A percentile compares a stretch with the other conserved stretches of the same genome.
phyloP scores from a whole-genome alignment of 192 early-diverging fungal genomes.

The Coemansia sp. region DNA sequence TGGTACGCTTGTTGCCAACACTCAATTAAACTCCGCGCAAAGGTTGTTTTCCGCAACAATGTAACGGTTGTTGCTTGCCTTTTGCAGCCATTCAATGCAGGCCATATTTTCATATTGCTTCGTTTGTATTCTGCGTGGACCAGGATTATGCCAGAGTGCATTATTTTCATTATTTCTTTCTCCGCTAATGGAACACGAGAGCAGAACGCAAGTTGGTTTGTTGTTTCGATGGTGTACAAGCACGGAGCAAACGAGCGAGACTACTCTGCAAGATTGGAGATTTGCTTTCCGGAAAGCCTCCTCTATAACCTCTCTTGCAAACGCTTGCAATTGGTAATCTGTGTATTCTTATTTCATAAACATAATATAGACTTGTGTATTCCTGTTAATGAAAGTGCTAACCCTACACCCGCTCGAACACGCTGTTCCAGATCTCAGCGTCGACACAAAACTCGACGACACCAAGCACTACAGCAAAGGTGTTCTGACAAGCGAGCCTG shows the following conservation, averaged over 20 bases:
- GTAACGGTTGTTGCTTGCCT: neutral
- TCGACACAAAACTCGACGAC: slow-evolving; percentile 9
- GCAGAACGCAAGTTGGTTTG: neutral
- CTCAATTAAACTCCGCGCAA: neutral
- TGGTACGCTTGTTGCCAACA: neutral
- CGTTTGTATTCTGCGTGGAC: neutral
- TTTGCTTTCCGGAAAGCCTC: neutral
- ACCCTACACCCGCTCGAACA: slow-evolving; percentile 16
- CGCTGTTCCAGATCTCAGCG: neutral
- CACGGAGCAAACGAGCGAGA: neutral
- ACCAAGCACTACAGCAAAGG: neutral
- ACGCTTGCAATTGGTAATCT: no score
- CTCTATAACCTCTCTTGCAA: no score
- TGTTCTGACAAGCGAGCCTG: neutral
- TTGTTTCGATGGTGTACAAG: neutral
- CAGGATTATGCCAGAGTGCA: neutral
- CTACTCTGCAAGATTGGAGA: neutral
- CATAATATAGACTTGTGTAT: neutral
- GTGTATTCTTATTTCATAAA: neutral
- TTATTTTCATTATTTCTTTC: neutral
- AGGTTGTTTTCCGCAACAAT: neutral
- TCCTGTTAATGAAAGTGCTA: neutral
- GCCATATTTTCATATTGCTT: neutral
- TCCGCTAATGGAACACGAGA: neutral
- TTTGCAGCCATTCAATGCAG: neutral